Percentiles rank a stretch among this genome's conserved stretches.
Conservation (phyloP, 2,329 filamentous ascomycete genomes). For the Acarospora socialis region DNA sequence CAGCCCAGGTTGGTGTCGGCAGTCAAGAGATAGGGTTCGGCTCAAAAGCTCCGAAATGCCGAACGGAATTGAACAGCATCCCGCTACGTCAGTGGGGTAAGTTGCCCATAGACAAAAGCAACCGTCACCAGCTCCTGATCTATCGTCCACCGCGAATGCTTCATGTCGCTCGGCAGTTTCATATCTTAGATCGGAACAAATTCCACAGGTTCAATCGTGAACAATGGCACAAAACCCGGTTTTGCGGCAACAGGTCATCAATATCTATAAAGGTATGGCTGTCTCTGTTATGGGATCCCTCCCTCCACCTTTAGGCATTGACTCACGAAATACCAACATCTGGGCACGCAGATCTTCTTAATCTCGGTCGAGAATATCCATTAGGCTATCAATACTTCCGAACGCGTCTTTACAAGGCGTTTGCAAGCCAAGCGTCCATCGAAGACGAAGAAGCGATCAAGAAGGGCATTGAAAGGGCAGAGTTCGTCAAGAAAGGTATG, state of each 20-base stretch:
- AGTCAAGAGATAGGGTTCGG: too few species aligned
- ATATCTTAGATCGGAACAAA: too few species aligned
- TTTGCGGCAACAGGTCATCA: slow-evolving; percentile 65
- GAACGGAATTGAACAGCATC: too few species aligned
- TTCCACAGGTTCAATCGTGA: too few species aligned
- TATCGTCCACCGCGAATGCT: too few species aligned
- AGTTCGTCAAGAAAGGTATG: slow-evolving; percentile 82
- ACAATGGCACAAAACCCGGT: slow-evolving; percentile 41
- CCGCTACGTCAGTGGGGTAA: too few species aligned
- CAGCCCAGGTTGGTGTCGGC: too few species aligned
- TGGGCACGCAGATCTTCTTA: slow-evolving; percentile 53
- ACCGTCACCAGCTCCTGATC: too few species aligned
- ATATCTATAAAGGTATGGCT: slow-evolving; percentile 67
- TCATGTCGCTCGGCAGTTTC: too few species aligned
- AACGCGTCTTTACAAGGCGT: slow-evolving; percentile 68
- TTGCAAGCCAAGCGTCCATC: slow-evolving; percentile 58
- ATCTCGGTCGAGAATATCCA: slow-evolving; percentile 75
- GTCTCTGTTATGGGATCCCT: neutral
- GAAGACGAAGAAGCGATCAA: slow-evolving; percentile 61
- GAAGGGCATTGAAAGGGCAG: slow-evolving; percentile 59
- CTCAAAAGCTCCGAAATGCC: too few species aligned
- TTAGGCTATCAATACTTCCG: slow-evolving; percentile 73
- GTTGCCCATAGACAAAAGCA: too few species aligned
- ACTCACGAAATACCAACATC: neutral
- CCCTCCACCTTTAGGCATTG: neutral